Evolutionary conservation across 1,284 basidiomycete genomes (phyloP), one percentile per base, ranked within the genome.

Genomic region (Trametes polyzona): DNA sequence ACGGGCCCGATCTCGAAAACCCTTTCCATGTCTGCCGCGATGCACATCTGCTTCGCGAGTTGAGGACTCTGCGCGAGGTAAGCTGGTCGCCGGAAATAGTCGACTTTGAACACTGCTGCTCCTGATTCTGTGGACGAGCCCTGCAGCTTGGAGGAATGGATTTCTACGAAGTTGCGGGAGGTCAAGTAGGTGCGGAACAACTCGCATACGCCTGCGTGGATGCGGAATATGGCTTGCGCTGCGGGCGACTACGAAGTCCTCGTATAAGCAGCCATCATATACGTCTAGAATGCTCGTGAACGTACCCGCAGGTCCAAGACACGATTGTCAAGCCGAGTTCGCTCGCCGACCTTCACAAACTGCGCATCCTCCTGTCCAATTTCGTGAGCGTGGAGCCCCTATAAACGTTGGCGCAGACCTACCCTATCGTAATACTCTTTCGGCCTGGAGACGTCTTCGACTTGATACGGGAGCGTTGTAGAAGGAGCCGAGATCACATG

Each of bases 11-110:
- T 86, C 74, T 90, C 87, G 71, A 86, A 89, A 6, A 90, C 87
- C 42, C 81, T 71, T 62, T 86, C 86, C 76, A 89, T 83, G 72
- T 89, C 87, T 50, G 83, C 86, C 17, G 86, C 82, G 58, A 90
- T 88, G 63, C 83, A 85, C 86, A 89, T 89, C 75, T 90, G 87
- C 75, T 90, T 90, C 54, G 83, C 84, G 23, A 89, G 76, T 73
- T 90, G 87, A 39, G 87, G 87, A 59, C 79, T 82, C 73, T 89
- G 87, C 8, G 87, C 87, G 16, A 90, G 76, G 77, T 85, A 89
- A 5, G 86, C 87, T 16, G 70, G 63, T 3, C 82, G 74, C 61
- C 87, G 81, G 73, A 90, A 90, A 76, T 90, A 90, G 56, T 81
- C 78, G 23, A 90, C 84, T 71, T 86, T 87, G 79, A 90, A 90